Conservation (phyloP, 2,329 filamentous ascomycete species). For the Penicillium sp. region DNA sequence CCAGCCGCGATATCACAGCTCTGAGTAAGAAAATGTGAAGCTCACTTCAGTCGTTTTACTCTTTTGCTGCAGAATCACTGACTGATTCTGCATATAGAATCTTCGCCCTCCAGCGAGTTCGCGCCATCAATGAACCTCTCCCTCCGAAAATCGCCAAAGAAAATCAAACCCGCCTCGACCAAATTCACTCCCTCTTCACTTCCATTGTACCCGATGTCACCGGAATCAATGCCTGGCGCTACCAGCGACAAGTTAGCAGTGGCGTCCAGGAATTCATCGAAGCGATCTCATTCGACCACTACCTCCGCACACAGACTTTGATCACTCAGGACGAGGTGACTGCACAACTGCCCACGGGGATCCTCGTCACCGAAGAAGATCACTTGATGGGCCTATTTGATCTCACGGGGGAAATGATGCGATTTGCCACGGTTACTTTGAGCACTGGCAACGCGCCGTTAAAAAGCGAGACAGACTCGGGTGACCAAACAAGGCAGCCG, state of each 20-base stretch:
- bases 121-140: slow-evolving; percentile 44
- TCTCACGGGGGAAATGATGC: slow-evolving; percentile 92
- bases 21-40: slow-evolving; percentile 92
- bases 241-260: slow-evolving; percentile 66
- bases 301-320: slow-evolving; percentile 69
- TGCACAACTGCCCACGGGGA: slow-evolving; percentile 40
- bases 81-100: slow-evolving; percentile 51
- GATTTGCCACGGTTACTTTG: slow-evolving; percentile 84
- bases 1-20: slow-evolving; percentile 84
- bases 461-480: slow-evolving; percentile 7
- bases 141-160: slow-evolving; percentile 65
- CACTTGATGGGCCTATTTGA: slow-evolving; percentile 90
- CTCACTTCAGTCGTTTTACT: not conserved
- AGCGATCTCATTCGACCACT: slow-evolving; percentile 81
- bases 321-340: slow-evolving; percentile 61
- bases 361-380: slow-evolving; percentile 70
- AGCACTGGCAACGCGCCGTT: slow-evolving; percentile 60
- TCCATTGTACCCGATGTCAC: slow-evolving; percentile 66
- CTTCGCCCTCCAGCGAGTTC: slow-evolving; percentile 68
- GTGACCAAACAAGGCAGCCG: slow-evolving; percentile 6
- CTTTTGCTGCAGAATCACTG: not conserved
- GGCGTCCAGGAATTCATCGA: slow-evolving; percentile 94
- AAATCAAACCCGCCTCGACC: slow-evolving; percentile 60
- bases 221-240: slow-evolving; percentile 75
- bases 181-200: slow-evolving; percentile 64